phyloP scores from a whole-genome alignment of 208 protist species.

The Crithidia brevicula region DNA sequence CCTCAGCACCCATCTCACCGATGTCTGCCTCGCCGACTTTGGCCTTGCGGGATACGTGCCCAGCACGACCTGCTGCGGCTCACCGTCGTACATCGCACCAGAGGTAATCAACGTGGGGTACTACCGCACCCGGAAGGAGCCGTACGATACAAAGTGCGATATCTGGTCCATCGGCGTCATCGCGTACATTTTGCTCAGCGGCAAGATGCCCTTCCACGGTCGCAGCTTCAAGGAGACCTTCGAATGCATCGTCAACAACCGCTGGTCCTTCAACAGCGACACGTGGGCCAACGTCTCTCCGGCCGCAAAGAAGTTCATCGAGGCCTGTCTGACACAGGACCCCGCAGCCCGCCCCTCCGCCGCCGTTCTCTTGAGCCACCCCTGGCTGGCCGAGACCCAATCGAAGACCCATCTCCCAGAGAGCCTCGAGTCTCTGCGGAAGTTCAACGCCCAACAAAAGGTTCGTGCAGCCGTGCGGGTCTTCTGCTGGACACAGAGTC shows the following conservation, averaged over 20 bases:
- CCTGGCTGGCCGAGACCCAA: constrained; percentile 60
- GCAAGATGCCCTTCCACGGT: constrained; percentile 79
- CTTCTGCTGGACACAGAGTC: constrained; percentile 64
- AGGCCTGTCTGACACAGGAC: constrained; percentile 64
- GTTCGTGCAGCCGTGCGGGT: constrained; percentile 68
- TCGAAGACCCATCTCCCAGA: constrained; percentile 56
- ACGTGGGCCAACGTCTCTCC: constrained; percentile 62
- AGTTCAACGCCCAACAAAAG: constrained; percentile 71
- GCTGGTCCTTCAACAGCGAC: constrained; percentile 57
- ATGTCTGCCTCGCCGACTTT: constrained; percentile 98
- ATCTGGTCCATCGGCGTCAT: constrained; percentile 90
- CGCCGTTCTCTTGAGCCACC: constrained; percentile 58
- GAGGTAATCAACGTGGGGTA: constrained; percentile 83
- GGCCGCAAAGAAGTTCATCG: constrained; percentile 65
- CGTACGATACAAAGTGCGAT: constrained; percentile 82
- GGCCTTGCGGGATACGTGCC: constrained; percentile 92
- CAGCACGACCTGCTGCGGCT: constrained; percentile 77
- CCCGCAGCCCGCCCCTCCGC: constrained; percentile 72
- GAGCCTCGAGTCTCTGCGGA: constrained; percentile 50
- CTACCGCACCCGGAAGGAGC: constrained; percentile 41
- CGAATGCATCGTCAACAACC: constrained; percentile 55
- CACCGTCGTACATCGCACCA: constrained; percentile 81
- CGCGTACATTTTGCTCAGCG: constrained; percentile 78
- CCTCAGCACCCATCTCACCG: constrained; percentile 54
- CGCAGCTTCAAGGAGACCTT: constrained; percentile 72